Conservation (phyloP, 768 basidiomycete species). For the Mycena alexandri region DNA sequence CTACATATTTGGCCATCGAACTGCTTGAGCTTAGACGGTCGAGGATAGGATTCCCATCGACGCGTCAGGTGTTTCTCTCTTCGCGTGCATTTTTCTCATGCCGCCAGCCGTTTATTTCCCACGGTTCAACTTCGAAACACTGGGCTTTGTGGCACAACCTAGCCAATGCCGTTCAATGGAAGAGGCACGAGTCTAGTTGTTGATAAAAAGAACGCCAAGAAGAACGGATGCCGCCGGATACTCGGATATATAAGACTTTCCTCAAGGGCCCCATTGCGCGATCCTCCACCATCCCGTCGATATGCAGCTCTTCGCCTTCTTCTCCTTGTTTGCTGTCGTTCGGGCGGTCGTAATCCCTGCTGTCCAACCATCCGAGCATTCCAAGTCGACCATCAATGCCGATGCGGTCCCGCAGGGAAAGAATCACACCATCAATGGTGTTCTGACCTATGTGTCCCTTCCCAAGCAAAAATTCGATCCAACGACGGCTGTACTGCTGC, state of each 20-base stretch:
- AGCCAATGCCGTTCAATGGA: too few species aligned
- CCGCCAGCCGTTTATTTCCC: too few species aligned
- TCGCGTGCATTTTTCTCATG: too few species aligned
- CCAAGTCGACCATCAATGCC: conserved; percentile 5
- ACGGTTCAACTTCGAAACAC: too few species aligned
- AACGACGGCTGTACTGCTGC: conserved; percentile 26
- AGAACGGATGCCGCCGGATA: neutral
- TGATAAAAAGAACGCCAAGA: neutral
- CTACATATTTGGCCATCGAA: too few species aligned
- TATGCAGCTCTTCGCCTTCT: conserved; percentile 12
- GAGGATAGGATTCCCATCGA: too few species aligned
- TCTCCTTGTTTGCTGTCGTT: conserved; percentile 27
- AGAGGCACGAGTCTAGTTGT: too few species aligned
- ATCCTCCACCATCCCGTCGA: neutral
- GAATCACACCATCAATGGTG: conserved; percentile 38
- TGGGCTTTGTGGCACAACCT: too few species aligned
- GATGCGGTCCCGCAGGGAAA: conserved; percentile 32
- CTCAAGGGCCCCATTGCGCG: neutral
- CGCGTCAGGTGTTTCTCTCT: too few species aligned
- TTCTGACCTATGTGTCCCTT: conserved; percentile 36
- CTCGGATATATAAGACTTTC: neutral
- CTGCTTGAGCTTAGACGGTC: too few species aligned
- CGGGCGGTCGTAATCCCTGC: conserved; percentile 29
- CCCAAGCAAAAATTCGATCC: conserved; percentile 33
- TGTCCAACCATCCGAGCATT: conserved; percentile 26